These are phyloP conservation scores for Talaromyces sp. DNA, from an alignment of 2,329 filamentous ascomycete species.

Conservation along the genomic window DNA sequence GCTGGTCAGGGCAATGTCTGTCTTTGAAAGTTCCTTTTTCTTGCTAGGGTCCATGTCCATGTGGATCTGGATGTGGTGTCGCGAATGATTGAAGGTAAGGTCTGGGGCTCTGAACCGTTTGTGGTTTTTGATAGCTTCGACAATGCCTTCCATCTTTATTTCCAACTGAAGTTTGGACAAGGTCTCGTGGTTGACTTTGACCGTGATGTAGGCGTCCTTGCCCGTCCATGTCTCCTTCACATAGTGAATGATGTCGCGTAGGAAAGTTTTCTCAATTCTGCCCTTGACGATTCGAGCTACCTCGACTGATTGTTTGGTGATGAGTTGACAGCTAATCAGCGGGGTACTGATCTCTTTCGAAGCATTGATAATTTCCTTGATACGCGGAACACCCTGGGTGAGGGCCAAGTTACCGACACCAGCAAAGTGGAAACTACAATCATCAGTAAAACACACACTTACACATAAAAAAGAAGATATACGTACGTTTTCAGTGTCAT, in stretches of 20 bases:
- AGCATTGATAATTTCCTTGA: constrained; percentile 99
- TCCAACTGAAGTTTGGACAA: constrained; percentile 78
- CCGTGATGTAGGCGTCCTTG: constrained; percentile 67
- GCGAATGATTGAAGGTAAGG: constrained; percentile 50
- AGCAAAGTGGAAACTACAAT: constrained; percentile 68
- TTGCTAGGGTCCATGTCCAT: constrained; percentile 47
- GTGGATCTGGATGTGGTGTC: constrained; percentile 63
- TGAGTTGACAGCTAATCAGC: constrained; percentile 79
- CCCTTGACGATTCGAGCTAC: constrained; percentile 88
- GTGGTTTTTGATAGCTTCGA: constrained; percentile 68
- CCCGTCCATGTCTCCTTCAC: constrained; percentile 87
- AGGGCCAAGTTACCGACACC: constrained; percentile 99
- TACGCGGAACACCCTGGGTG: constrained; percentile 97
- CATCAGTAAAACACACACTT: neutral
- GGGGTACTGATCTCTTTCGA: constrained; percentile 91
- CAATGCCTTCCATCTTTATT: constrained; percentile 67
- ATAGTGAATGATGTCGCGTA: constrained; percentile 73
- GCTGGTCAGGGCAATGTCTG: constrained; percentile 39
- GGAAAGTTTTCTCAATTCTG: constrained; percentile 88
- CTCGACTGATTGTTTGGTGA: constrained; percentile 62
- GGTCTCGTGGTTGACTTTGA: constrained; percentile 74
- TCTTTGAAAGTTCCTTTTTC: constrained; percentile 33
- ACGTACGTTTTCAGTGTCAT: constrained; percentile 86
- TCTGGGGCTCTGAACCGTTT: constrained; percentile 69
- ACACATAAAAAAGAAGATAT: constrained; percentile 31